phyloP scores from a whole-genome alignment of 306 rosid genomes.

The Cucurbita moschata region DNA sequence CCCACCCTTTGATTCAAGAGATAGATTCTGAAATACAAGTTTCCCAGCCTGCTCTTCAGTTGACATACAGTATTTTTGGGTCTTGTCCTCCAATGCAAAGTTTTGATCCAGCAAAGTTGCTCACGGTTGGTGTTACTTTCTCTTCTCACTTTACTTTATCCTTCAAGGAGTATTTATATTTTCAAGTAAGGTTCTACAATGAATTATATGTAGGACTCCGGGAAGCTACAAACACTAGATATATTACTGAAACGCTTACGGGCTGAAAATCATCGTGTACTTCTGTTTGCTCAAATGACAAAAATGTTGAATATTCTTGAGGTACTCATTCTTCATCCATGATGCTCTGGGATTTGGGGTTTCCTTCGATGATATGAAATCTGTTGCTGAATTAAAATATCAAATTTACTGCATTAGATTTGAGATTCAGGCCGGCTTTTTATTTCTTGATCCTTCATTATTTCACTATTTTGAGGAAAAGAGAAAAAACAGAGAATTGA shows the following conservation, averaged over 20 bases:
- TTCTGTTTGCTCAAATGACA: slow-evolving; percentile 98
- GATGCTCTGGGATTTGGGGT: not conserved
- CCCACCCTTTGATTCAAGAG: slow-evolving; percentile 79
- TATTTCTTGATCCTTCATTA: not conserved
- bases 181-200: not conserved
- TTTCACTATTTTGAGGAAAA: not conserved
- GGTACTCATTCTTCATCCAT: slow-evolving; percentile 34
- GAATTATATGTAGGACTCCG: slow-evolving; percentile 64
- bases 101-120: slow-evolving; percentile 97
- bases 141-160: not conserved
- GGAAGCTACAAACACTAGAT: slow-evolving; percentile 99
- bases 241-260: slow-evolving; percentile 84
- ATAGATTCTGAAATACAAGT: slow-evolving; percentile 67
- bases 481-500: not conserved
- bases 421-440: not conserved
- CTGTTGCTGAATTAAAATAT: not conserved
- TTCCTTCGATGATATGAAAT: not conserved
- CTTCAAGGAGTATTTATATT: slow-evolving; percentile 5
- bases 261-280: slow-evolving; percentile 86
- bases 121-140: slow-evolving; percentile 48
- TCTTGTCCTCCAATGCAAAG: slow-evolving; percentile 86
- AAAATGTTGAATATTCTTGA: slow-evolving; percentile 97
- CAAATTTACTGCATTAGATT: not conserved
- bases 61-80: slow-evolving; percentile 79
- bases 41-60: slow-evolving; percentile 73